Conservation (phyloP, 2,329 filamentous ascomycete genomes). For the Diaporthe ilicicola region DNA sequence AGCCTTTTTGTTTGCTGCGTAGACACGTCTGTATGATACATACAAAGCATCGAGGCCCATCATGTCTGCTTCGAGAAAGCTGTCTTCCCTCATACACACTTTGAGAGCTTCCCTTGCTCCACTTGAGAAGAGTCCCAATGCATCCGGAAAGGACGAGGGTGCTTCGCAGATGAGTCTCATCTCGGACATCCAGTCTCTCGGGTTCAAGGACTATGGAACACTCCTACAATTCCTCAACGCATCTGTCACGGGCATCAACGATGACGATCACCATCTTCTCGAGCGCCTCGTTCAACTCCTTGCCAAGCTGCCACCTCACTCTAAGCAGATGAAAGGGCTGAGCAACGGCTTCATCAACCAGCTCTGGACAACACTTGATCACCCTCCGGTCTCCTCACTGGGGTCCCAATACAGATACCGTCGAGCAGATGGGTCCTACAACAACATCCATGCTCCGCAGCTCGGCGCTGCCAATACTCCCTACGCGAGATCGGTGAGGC, state of each 20-base stretch:
- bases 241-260: constrained; percentile 28
- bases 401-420: constrained; percentile 39
- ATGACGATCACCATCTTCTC: constrained; percentile 30
- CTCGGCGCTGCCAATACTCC: constrained; percentile 72
- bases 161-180: constrained; percentile 21
- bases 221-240: constrained; percentile 29
- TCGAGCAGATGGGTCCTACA: constrained; percentile 50
- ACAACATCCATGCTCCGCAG: constrained; percentile 70
- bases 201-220: constrained; percentile 43
- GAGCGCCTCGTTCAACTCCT: constrained; percentile 35
- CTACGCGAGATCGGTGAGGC: constrained; percentile 72
- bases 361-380: constrained; percentile 15
- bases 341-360: constrained; percentile 23
- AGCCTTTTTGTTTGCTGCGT: no score
- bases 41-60: neutral
- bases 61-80: neutral
- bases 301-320: constrained; percentile 39
- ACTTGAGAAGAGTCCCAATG: neutral
- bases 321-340: constrained; percentile 37
- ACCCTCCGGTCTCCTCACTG: constrained; percentile 1
- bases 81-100: neutral
- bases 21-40: no score
- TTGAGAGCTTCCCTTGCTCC: neutral
- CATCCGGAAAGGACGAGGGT: neutral
- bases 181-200: constrained; percentile 37